Conservation (phyloP, 192 early-diverging fungal species). For the Allomyces arbusculus region DNA sequence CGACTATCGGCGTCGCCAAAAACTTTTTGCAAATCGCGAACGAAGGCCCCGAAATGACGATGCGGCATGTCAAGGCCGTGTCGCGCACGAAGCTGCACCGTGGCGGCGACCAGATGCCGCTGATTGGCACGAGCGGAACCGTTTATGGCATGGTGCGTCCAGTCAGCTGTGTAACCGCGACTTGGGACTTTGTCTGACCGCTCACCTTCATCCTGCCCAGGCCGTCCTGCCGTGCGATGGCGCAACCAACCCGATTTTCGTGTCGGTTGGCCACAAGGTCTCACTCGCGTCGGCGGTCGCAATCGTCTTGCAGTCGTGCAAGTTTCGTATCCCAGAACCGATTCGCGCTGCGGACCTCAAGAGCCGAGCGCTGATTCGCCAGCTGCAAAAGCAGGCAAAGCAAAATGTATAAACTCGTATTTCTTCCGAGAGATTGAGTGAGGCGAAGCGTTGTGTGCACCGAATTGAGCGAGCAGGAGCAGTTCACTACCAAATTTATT, state of each 20-base stretch:
- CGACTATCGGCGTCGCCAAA: slow-evolving; percentile 75
- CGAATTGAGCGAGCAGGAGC: too few species aligned
- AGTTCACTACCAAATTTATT: too few species aligned
- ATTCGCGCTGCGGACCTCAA: slow-evolving; percentile 65
- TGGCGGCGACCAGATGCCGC: slow-evolving; percentile 16
- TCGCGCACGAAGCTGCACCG: slow-evolving; percentile 14
- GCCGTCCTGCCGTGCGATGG: too few species aligned
- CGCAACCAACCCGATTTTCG: slow-evolving; percentile 66
- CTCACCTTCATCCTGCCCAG: too few species aligned
- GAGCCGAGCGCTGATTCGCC: slow-evolving; percentile 12
- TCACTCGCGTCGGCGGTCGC: slow-evolving; percentile 44
- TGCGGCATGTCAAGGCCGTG: slow-evolving; percentile 26
- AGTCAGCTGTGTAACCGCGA: too few species aligned
- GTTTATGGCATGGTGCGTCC: slow-evolving; percentile 19
- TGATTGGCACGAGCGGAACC: slow-evolving; percentile 21
- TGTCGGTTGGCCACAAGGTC: slow-evolving; percentile 63
- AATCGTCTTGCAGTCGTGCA: slow-evolving; percentile 38
- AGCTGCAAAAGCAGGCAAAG: too few species aligned
- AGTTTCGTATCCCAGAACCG: slow-evolving; percentile 66
- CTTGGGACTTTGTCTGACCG: too few species aligned
- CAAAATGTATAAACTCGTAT: too few species aligned
- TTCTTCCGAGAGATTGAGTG: too few species aligned
- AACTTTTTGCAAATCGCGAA: slow-evolving; percentile 60
- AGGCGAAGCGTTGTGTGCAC: too few species aligned
- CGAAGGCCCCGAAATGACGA: slow-evolving; percentile 25